phyloP scores from a whole-genome alignment of 176 grass and related monocot species.

The Aegilops speltoides region DNA sequence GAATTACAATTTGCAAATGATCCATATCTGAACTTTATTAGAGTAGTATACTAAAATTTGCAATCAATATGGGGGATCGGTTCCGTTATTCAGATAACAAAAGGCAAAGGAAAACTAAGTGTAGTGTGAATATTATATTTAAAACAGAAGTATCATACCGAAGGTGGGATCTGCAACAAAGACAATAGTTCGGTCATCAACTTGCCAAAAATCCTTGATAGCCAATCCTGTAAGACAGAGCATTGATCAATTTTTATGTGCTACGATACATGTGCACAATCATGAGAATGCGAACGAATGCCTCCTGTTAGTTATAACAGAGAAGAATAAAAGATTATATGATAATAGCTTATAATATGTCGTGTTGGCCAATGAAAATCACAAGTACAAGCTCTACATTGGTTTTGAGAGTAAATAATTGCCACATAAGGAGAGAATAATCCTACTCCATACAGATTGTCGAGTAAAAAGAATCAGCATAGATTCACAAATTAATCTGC shows the following conservation, averaged over 20 bases:
- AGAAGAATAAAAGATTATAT: background rate
- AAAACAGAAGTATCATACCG: constrained; percentile 47
- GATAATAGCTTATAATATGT: background rate
- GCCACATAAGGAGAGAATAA: background rate
- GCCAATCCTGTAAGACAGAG: constrained; percentile 59
- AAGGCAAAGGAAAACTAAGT: background rate
- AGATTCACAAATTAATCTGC: background rate
- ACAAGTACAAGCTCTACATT: background rate
- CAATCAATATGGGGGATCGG: background rate
- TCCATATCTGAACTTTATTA: background rate
- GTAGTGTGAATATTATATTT: background rate
- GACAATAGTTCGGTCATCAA: constrained; percentile 90
- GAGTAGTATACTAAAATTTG: background rate
- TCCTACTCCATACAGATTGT: background rate
- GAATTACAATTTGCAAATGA: background rate
- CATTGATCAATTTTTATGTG: background rate
- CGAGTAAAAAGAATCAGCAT: background rate
- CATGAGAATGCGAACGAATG: background rate
- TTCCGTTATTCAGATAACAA: background rate
- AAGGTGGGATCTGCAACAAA: constrained; percentile 91
- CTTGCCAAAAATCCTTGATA: constrained; percentile 95
- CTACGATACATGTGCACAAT: background rate
- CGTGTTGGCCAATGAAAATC: background rate
- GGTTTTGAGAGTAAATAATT: background rate
- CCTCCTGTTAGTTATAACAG: background rate